These are phyloP conservation scores for Schizosaccharomyces pombe DNA, from an alignment of 805 yeast species.

Conservation along the genomic window DNA sequence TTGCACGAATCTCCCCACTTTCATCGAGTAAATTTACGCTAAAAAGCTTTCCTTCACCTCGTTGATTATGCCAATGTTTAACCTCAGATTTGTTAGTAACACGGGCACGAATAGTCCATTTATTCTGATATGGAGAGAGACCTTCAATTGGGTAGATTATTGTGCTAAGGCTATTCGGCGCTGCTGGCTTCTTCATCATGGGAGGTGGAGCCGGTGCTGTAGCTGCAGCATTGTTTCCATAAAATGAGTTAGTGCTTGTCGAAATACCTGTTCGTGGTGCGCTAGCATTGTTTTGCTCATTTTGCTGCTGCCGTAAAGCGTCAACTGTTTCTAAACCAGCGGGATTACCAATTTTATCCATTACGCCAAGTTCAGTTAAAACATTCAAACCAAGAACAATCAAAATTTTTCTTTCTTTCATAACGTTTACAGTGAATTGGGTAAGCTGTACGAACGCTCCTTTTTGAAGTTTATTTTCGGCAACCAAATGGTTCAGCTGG, in stretches of 20 bases:
- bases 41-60: conserved; percentile 78
- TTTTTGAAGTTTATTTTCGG: conserved; percentile 3
- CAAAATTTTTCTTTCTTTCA: conserved; percentile 8
- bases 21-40: conserved; percentile 75
- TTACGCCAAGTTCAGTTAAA: conserved; percentile 7
- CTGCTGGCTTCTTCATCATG: neutral
- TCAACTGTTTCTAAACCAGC: conserved; percentile 1
- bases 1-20: conserved; percentile 86
- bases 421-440: conserved; percentile 6
- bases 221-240: neutral
- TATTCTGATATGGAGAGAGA: conserved; percentile 70
- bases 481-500: conserved; percentile 6
- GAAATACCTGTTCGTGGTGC: no score
- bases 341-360: conserved; percentile 10
- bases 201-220: conserved; percentile 3
- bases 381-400: conserved; percentile 7
- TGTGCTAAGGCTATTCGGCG: conserved; percentile 8
- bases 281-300: neutral
- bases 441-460: conserved; percentile 8
- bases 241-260: neutral
- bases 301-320: neutral
- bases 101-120: conserved; percentile 85
- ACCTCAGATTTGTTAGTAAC: conserved; percentile 72
- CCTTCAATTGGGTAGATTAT: conserved; percentile 55
- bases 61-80: conserved; percentile 64